Conservation (phyloP, 345 rosid genomes). For the Aquilaria sinensis region DNA sequence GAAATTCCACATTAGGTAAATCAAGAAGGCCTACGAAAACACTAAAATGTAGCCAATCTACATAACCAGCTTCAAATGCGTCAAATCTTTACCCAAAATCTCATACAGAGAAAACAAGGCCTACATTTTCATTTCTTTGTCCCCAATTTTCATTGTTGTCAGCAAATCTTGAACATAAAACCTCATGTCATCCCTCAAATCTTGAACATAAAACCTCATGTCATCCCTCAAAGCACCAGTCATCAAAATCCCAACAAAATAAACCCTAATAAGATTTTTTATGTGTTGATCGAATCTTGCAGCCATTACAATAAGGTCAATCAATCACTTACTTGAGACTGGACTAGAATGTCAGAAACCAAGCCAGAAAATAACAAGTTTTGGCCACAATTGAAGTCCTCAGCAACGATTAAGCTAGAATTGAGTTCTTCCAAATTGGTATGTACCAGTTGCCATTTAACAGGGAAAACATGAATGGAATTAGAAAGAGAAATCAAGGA, state of each 20-base stretch:
- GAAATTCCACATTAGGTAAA: constrained; percentile 40
- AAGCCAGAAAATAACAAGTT: constrained; percentile 39
- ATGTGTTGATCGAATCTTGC: constrained; percentile 47
- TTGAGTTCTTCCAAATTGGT: constrained; percentile 66
- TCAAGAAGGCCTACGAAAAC: constrained; percentile 57
- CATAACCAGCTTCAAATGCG: constrained; percentile 42
- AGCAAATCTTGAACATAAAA: constrained; percentile 72
- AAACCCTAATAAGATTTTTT: constrained; percentile 51
- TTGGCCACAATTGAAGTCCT: constrained; percentile 42
- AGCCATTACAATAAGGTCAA: constrained; percentile 66
- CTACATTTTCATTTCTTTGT: constrained; percentile 69
- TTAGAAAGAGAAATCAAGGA: constrained; percentile 62
- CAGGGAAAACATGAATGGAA: constrained; percentile 56
- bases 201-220: constrained; percentile 70
- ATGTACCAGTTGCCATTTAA: constrained; percentile 79
- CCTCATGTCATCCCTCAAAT: constrained; percentile 85
- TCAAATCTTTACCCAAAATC: constrained; percentile 53
- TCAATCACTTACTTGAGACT: constrained; percentile 91
- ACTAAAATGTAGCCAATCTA: constrained; percentile 48
- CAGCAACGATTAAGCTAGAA: constrained; percentile 46
- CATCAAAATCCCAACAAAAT: constrained; percentile 52
- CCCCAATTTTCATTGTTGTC: constrained; percentile 93
- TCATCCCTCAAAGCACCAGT: constrained; percentile 75
- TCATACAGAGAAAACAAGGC: constrained; percentile 57
- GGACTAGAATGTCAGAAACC: constrained; percentile 35